phyloP scores from a whole-genome alignment of 768 basidiomycete species.

The Calvatia gigantea region DNA sequence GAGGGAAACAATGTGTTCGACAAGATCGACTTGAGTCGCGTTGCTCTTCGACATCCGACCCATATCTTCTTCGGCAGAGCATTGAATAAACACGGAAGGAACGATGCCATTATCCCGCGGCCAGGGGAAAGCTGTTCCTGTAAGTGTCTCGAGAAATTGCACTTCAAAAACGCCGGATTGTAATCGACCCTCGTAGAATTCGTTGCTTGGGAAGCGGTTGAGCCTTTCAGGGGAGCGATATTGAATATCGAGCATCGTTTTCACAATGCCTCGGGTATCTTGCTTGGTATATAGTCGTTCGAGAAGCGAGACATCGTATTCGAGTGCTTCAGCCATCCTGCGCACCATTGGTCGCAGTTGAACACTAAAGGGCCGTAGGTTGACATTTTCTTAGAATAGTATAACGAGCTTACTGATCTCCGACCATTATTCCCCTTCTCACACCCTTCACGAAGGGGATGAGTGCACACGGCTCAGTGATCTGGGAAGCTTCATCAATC shows the following conservation, averaged over 20 bases:
- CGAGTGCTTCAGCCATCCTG: conserved; percentile 51
- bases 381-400: background rate
- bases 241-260: conserved; percentile 68
- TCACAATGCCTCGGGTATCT: conserved; percentile 32
- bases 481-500: conserved; percentile 70
- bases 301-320: conserved; percentile 59
- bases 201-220: conserved; percentile 56
- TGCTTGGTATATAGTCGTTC: conserved; percentile 52
- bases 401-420: conserved; percentile 55
- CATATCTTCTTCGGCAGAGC: conserved; percentile 53
- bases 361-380: conserved; percentile 36
- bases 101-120: conserved; percentile 35
- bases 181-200: conserved; percentile 59
- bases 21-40: conserved; percentile 51
- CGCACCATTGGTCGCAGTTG: conserved; percentile 65
- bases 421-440: conserved; percentile 54
- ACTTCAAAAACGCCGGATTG: conserved; percentile 39
- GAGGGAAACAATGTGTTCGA: conserved; percentile 42
- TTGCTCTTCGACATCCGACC: conserved; percentile 62
- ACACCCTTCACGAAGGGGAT: conserved; percentile 69
- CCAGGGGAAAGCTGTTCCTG: conserved; percentile 53
- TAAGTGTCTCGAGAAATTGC: conserved; percentile 34
- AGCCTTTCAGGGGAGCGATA: conserved; percentile 61
- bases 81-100: conserved; percentile 59
- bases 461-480: conserved; percentile 62